Evolutionary conservation across 805 yeast species (phyloP), one percentile per base, ranked within the genome.

Genomic region (Ogataea degrootiae): DNA sequence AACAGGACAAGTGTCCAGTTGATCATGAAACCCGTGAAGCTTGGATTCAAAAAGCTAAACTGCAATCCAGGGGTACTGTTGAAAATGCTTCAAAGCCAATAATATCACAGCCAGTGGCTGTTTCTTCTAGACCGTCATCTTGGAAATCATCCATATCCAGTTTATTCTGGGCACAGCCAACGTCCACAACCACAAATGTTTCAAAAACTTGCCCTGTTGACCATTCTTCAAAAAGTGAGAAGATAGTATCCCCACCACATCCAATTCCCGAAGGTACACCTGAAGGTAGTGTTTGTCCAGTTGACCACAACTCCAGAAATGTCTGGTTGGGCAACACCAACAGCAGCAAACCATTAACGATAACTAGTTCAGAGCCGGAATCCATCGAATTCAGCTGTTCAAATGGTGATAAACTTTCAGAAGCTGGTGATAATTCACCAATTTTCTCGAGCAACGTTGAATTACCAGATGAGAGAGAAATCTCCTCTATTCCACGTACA

Each of bases 401-500:
- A 26, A 57, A 51, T 58, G 77, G 77, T 9, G 63, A 76, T 7
- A 81, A 74, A 48, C 67, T 57, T 9, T 36, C 52, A 22, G 51
- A 52, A 47, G 42, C 77, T 8, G 71, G 70, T 14, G 64, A 62
- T 6, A 51, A 59, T 0, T 71, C 75, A 6, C 45, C 54, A 0
- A 64, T 67, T 42, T 41, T 51, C 3, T 39, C 42, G 1, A 69
- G 74, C 1, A 53, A 70, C 38, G 69, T 71, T 0, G 59, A 67
- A 1, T 68, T 90, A 34, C 85, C 95, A 0, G 77, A 76, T n/a
- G 87, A 84, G 1, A 72, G 97, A 51, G 92, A 83, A 56, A 68
- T 85, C 4, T 82, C 91, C 9, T 77, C 95, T 3, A 91, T 91
- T 38, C 97, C 97, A 41, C 71, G 96, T 44, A 85, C 95, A 1